Evolutionary conservation across 306 rosid species (phyloP), one percentile per base, ranked within the genome.

Genomic region (Gynostemma pentaphyllum): DNA sequence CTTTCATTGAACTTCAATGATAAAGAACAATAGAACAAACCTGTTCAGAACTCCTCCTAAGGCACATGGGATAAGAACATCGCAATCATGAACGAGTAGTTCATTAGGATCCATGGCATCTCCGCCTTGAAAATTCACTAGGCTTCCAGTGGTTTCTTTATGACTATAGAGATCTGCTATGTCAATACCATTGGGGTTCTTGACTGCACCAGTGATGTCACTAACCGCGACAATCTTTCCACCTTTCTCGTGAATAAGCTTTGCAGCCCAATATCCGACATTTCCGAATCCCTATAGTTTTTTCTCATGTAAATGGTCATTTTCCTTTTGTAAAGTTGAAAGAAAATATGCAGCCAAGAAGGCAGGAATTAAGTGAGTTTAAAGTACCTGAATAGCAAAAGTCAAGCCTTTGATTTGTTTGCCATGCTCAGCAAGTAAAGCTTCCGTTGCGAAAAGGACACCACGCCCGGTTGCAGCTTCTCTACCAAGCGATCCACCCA

Each of bases 251-350:
- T 75, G 83, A 61, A 77, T 72, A 2, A 80, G 75, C 68, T 30
- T 78, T 4, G 85, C 81, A 42, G 79, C 85, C 85, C 88, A 83
- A 18, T 80, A 77, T 42, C 88, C 88, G 62, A 92, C 96, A 62
- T 92, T 92, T 62, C 98, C 98, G 69, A 92, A 92, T 61, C 98
- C 98, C 98, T 88, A 12, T 26, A 42, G 19, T 32, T 22, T 49
- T 44, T 26, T n/a, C 9, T 12, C 16, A 4, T 11, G 22, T 36
- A 0, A 28, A 22, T 16, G 21, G 44, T 36, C 42, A 42, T 1
- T 27, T 3, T 8, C 5, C 24, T 29, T 21, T 36, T 12, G 29
- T 34, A 19, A 40, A n/a, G 23, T n/a, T n/a, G n/a, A n/a, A 22
- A 22, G 12, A 16, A n/a, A 60, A 37, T 39, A 0, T 13, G 44